Evolutionary conservation across 805 yeast genomes (phyloP).

Genomic region (Pichia heedii): DNA sequence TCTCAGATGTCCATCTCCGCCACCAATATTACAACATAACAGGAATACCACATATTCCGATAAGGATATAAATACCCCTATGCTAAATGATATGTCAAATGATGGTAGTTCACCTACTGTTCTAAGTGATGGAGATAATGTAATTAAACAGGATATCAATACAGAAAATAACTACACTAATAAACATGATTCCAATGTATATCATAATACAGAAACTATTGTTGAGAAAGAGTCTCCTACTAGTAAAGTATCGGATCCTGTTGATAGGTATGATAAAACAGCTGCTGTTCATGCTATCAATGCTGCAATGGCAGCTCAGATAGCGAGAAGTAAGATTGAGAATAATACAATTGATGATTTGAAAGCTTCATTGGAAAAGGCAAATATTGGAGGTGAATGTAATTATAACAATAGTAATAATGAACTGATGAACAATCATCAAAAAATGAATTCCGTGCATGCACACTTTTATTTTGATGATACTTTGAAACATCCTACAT

Average conservation of each 20-base stretch:
- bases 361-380: constrained; percentile 19
- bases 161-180: not conserved
- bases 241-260: constrained; percentile 1
- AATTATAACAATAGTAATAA: not conserved
- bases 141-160: not conserved
- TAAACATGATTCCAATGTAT: not conserved
- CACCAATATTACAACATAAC: constrained; percentile 43
- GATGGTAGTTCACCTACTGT: no score
- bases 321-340: constrained; percentile 24
- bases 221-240: not conserved
- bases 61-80: not conserved
- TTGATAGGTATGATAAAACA: constrained; percentile 15
- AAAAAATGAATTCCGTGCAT: constrained; percentile 57
- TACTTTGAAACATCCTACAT: constrained; percentile 41
- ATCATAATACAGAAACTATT: not conserved
- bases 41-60: not conserved
- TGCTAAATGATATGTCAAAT: no score
- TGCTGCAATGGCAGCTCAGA: constrained; percentile 32
- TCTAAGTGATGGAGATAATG: no score
- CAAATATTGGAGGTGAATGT: constrained; percentile 1
- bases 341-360: constrained; percentile 11
- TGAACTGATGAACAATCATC: constrained; percentile 26
- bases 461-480: constrained; percentile 74
- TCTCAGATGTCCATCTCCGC: constrained; percentile 63
- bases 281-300: constrained; percentile 31